phyloP scores from a whole-genome alignment of 2,329 filamentous ascomycete genomes.

The Fusarium heterosporum region DNA sequence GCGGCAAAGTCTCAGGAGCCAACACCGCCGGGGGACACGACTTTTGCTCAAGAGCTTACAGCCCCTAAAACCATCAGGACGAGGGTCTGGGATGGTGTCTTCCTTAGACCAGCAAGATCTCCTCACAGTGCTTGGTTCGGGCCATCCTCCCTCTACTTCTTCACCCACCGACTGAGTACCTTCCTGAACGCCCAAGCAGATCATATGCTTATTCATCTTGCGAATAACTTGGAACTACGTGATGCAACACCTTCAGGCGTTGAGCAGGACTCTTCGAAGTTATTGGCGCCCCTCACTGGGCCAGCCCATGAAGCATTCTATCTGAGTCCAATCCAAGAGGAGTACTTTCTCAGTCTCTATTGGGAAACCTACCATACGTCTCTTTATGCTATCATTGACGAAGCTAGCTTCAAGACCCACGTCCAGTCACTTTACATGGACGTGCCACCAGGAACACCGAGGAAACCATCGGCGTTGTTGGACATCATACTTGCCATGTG shows the following conservation, averaged over 20 bases:
- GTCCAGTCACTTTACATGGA: constrained; percentile 5
- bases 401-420: constrained; percentile 10
- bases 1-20: background rate
- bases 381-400: constrained; percentile 6
- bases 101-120: constrained; percentile 6
- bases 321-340: constrained; percentile 10
- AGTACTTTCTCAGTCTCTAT: constrained; percentile 14
- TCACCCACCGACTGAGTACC: constrained; percentile 10
- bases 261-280: constrained; percentile 1
- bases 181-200: constrained; percentile 23
- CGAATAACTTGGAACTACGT: constrained; percentile 1
- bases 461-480: constrained; percentile 3
- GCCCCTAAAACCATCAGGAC: background rate
- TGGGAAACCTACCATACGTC: constrained; percentile 27
- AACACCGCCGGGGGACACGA: constrained; percentile 5
- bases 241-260: background rate
- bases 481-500: constrained; percentile 28
- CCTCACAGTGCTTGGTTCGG: constrained; percentile 25
- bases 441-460: constrained; percentile 1
- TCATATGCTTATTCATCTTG: constrained; percentile 28
- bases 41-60: background rate
- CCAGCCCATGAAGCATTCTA: constrained; percentile 1
- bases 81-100: constrained; percentile 17
- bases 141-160: constrained; percentile 20
- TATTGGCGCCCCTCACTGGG: constrained; percentile 2